A percentile compares a stretch with the other conserved stretches of the same genome.
These are phyloP conservation scores for Tricholoma matsutake DNA, from an alignment of 768 basidiomycete species.

Conservation along the genomic window DNA sequence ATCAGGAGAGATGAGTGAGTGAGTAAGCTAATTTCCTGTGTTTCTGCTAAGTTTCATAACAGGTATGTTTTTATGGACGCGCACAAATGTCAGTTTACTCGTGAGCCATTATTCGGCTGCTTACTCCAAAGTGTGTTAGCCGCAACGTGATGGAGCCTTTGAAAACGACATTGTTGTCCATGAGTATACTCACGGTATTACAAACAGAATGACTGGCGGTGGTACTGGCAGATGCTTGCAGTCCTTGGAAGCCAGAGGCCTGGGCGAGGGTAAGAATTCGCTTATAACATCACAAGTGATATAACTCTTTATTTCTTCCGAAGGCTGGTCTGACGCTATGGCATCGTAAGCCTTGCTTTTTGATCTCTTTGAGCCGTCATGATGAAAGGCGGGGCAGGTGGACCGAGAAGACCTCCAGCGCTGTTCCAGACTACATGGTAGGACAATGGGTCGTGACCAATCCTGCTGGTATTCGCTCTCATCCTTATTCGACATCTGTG, in stretches of 20 bases:
- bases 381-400: slow-evolving; percentile 24
- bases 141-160: slow-evolving; percentile 52
- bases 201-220: slow-evolving; percentile 49
- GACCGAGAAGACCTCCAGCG: slow-evolving; percentile 36
- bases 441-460: slow-evolving; percentile 47
- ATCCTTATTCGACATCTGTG: slow-evolving; percentile 47
- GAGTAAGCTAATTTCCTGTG: too few species aligned
- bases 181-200: slow-evolving; percentile 50
- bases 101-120: too few species aligned
- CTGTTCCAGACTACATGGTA: slow-evolving; percentile 34
- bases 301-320: too few species aligned
- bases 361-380: not conserved
- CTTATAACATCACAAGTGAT: too few species aligned
- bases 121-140: too few species aligned
- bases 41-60: not conserved
- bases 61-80: slow-evolving; percentile 37
- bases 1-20: slow-evolving; percentile 36
- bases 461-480: slow-evolving; percentile 44
- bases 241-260: slow-evolving; percentile 58
- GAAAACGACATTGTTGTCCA: slow-evolving; percentile 56
- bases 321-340: slow-evolving; percentile 59
- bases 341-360: slow-evolving; percentile 29
- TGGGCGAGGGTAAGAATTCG: slow-evolving; percentile 44
- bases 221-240: slow-evolving; percentile 59
- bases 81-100: slow-evolving; percentile 10